Percentiles rank a stretch among this genome's conserved stretches.
Conservation (phyloP, 2,329 filamentous ascomycete genomes). For the Ceratocystis eucalypticola region DNA sequence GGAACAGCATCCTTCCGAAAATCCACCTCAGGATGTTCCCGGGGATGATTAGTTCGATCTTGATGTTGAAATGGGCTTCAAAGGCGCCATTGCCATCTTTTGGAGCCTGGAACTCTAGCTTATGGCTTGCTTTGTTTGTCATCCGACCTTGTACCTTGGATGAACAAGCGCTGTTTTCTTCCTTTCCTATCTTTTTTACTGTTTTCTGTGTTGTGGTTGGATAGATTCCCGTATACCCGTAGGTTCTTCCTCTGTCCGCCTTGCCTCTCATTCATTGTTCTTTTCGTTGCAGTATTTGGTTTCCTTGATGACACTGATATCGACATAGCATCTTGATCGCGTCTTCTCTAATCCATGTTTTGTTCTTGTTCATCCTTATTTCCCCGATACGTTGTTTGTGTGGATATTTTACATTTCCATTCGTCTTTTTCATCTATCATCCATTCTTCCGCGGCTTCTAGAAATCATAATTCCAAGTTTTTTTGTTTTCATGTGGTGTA, state of each 20-base stretch:
- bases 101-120: slow-evolving; percentile 23
- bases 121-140: background rate
- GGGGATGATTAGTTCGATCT: slow-evolving; percentile 6
- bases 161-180: background rate
- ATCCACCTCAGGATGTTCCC: slow-evolving; percentile 20
- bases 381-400: too few relatives aligned
- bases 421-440: slow-evolving; percentile 1
- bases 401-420: too few relatives aligned
- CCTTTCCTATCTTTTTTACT: slow-evolving; percentile 5
- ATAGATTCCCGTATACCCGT: slow-evolving; percentile 6
- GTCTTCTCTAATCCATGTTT: background rate
- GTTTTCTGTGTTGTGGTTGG: slow-evolving; percentile 1
- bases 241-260: background rate
- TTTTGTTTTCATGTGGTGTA: background rate
- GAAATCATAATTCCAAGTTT: background rate
- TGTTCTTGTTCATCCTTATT: background rate
- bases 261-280: background rate
- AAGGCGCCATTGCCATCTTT: slow-evolving; percentile 26
- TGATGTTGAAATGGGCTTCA: slow-evolving; percentile 22
- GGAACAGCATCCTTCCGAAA: slow-evolving; percentile 17
- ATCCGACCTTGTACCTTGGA: background rate
- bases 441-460: background rate
- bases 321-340: slow-evolving; percentile 10
- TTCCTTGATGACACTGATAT: slow-evolving; percentile 7
- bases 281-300: slow-evolving; percentile 8